Percentiles rank a stretch among this genome's conserved stretches.
Evolutionary conservation across 805 yeast genomes (phyloP).

Genomic region (Nadsonia fulvescens): DNA sequence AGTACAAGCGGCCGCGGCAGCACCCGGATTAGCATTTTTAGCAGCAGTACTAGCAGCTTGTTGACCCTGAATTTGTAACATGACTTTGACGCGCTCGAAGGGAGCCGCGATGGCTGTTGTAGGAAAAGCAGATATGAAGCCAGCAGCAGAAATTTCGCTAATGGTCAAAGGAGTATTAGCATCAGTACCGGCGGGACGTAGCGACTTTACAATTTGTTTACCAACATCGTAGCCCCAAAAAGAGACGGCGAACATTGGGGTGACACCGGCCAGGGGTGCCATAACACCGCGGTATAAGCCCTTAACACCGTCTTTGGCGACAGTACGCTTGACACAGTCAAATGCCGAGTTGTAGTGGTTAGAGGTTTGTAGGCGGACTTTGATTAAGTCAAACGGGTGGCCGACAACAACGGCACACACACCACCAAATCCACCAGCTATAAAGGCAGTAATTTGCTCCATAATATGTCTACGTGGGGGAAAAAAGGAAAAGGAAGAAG

Average conservation of each 20-base stretch:
- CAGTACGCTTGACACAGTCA: slow-evolving; percentile 50
- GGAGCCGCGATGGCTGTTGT: slow-evolving; percentile 96
- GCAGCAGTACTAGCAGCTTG: slow-evolving; percentile 21
- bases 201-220: slow-evolving; percentile 44
- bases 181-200: slow-evolving; percentile 15
- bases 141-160: slow-evolving; percentile 71
- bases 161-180: slow-evolving; percentile 32
- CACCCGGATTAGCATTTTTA: too few relatives aligned
- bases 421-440: slow-evolving; percentile 94
- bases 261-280: slow-evolving; percentile 90
- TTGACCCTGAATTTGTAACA: slow-evolving; percentile 60
- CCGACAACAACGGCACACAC: slow-evolving; percentile 89
- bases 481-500: too few relatives aligned
- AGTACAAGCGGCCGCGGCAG: too few relatives aligned
- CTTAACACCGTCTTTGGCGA: slow-evolving; percentile 52
- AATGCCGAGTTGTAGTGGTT: slow-evolving; percentile 44
- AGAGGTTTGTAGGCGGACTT: slow-evolving; percentile 74
- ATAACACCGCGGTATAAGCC: slow-evolving; percentile 89
- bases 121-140: slow-evolving; percentile 86
- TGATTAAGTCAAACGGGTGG: slow-evolving; percentile 88
- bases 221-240: slow-evolving; percentile 98
- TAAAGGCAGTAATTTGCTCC: slow-evolving; percentile 74
- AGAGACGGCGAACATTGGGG: slow-evolving; percentile 96
- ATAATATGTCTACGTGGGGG: too few relatives aligned
- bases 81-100: slow-evolving; percentile 86